Base-by-base conservation (phyloP, 345 rosid species). In the Nephelium lappaceum region DNA sequence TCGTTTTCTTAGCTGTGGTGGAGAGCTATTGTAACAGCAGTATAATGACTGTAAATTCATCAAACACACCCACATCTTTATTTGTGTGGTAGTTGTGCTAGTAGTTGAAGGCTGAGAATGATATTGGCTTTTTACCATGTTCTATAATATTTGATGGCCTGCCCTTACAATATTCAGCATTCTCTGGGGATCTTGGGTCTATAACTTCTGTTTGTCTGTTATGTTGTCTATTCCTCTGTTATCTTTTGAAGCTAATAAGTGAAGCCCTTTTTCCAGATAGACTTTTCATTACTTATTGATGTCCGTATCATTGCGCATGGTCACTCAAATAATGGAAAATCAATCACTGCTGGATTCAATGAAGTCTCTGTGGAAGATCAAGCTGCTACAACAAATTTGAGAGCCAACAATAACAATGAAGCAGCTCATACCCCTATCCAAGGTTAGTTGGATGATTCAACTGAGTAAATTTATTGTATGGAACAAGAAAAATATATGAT, bases 211-310 rank as follows among this genome's bases (percentile, higher is more conserved):
- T 11, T 38, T 67, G 53, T 38, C 64, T 45, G 14, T 6, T 27
- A 3, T 49, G 71, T 31, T 62, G 36, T 60, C 72, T 67, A 43
- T 72, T 77, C 62, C 19, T 71, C 58, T 63, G 66, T 21, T 24
- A 18, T 72, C 49, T 49, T 38, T 27, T 62, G 62, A 75, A 43
- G 24, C 78, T 75, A 58, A 76, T 55, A 49, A 81, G 65, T 69
- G 58, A 71, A 67, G 75, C 47, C 69, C 55, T 69, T 84, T 60
- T 31, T 77, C 21, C 93, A 97, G 99, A 88, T 90, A 69, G 91
- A 91, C 61, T 94, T 89, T 75, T 83, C 95, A 69, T 71, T 91
- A 24, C 93, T 97, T 76, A 47, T 90, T 36, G 97, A 97, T 83
- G 90, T 92, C 77, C 97, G 97, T 31, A 47, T 83, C 10, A 69